Conservation (phyloP, 345 rosid genomes). For the Euphorbia lathyris region DNA sequence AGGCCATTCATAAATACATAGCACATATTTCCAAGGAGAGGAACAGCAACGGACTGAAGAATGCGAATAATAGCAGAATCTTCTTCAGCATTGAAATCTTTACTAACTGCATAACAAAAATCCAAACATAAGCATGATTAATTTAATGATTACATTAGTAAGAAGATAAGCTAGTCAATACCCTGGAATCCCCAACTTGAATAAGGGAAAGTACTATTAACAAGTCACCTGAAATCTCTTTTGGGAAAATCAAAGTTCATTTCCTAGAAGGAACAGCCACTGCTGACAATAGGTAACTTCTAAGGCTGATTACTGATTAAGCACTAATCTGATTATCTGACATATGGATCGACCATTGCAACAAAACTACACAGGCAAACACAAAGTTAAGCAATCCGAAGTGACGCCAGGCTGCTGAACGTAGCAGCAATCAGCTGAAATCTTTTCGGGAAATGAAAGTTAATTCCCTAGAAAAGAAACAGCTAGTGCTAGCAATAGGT, state of each 20-base stretch:
- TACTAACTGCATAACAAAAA: conserved; percentile 46
- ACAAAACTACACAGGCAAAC: too few species aligned
- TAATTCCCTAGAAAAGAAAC: neutral
- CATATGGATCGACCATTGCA: too few species aligned
- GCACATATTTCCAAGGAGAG: conserved; percentile 86
- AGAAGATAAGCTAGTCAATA: neutral
- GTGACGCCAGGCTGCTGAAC: too few species aligned
- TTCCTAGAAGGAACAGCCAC: neutral
- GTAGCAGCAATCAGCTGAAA: too few species aligned
- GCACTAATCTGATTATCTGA: too few species aligned
- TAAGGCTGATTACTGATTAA: too few species aligned
- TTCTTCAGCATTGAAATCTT: conserved; percentile 64
- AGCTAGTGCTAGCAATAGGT: too few species aligned
- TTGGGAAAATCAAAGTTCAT: neutral
- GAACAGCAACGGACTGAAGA: conserved; percentile 87
- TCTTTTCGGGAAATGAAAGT: neutral
- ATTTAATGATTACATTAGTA: neutral
- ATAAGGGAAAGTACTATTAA: neutral
- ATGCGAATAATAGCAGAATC: conserved; percentile 61
- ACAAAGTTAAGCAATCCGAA: too few species aligned
- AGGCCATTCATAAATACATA: conserved; percentile 96
- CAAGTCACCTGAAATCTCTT: neutral
- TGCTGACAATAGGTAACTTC: too few species aligned
- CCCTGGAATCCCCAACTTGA: neutral
- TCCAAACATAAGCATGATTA: neutral